Evolutionary conservation across 257 asterid genomes (phyloP), one percentile per base, ranked within the genome.

Genomic region (Ballota nigra): DNA sequence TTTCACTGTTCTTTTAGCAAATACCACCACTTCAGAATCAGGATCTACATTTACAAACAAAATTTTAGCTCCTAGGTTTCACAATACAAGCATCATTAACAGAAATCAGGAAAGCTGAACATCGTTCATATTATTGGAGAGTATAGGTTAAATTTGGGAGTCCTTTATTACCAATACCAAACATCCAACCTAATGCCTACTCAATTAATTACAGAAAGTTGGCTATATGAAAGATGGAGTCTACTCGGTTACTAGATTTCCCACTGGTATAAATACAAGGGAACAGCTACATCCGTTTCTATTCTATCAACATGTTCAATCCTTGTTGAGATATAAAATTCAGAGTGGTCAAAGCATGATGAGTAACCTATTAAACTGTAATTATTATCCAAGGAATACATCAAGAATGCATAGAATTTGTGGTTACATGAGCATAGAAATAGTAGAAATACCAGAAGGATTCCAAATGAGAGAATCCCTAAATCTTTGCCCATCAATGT

Each of bases 381-480:
- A 64, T 33, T 34, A 58, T 0, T 40, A 31, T n/a, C n/a, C n/a
- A n/a, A n/a, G n/a, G n/a, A n/a, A n/a, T 43, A 36, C 29, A 40
- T 45, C 67, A 23, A 62, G n/a, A 62, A 62, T 53, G 63, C n/a
- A n/a, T n/a, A n/a, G n/a, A n/a, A n/a, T n/a, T n/a, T n/a, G n/a
- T n/a, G n/a, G n/a, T n/a, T n/a, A 15, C 19, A 13, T 18, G 26
- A 18, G 51, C 36, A 47, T 11, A 62, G 1, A 26, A 43, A 77
- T 33, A 10, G 4, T 2, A 61, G 38, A 75, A 15, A 66, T 84
- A 91, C 99, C 99, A 41, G 96, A 83, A 20, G 98, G 97, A 49
- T 95, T 95, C 98, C 97, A 95, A 26, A 76, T 79, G 78, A 95
- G 88, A 79, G 96, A 92, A 81, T 92, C 99, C 72, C 87, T 86